phyloP scores from a whole-genome alignment of 768 basidiomycete species.

The Suillus brevipes region DNA sequence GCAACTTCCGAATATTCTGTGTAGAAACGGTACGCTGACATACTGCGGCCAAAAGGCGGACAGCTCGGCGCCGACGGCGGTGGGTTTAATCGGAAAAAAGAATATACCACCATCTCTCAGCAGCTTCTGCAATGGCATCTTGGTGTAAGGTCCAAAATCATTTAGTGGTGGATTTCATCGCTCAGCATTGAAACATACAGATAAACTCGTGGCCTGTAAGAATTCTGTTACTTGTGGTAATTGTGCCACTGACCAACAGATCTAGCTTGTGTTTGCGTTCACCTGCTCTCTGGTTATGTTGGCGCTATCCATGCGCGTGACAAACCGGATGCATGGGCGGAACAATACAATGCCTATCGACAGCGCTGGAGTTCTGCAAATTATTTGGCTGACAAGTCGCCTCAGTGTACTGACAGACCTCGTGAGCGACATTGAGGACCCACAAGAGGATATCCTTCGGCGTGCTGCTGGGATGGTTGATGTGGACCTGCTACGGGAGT shows the following conservation, averaged over 20 bases:
- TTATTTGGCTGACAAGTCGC: constrained; percentile 13
- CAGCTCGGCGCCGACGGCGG: constrained; percentile 8
- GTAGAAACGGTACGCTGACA: not conserved
- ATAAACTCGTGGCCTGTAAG: constrained; percentile 20
- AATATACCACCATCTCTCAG: constrained; percentile 11
- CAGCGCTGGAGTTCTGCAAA: constrained; percentile 16
- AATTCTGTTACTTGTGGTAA: not conserved
- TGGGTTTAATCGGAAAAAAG: constrained; percentile 11
- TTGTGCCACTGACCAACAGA: not conserved
- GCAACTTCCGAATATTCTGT: not conserved
- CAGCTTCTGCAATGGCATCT: constrained; percentile 13
- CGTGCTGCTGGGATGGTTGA: constrained; percentile 15
- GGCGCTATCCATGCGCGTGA: constrained; percentile 1
- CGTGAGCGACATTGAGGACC: constrained; percentile 3
- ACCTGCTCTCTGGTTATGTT: constrained; percentile 11
- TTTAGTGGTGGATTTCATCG: not conserved
- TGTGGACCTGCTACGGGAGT: not conserved
- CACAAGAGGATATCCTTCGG: constrained; percentile 3
- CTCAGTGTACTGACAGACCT: constrained; percentile 7
- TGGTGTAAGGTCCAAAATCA: constrained; percentile 12
- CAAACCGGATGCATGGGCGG: not conserved
- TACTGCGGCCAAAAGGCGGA: constrained; percentile 9
- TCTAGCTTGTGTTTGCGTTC: constrained; percentile 10
- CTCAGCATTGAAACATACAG: not conserved
- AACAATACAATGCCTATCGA: not conserved